phyloP scores from a whole-genome alignment of 176 grass and related monocot species.

The Eragrostis nindensis region DNA sequence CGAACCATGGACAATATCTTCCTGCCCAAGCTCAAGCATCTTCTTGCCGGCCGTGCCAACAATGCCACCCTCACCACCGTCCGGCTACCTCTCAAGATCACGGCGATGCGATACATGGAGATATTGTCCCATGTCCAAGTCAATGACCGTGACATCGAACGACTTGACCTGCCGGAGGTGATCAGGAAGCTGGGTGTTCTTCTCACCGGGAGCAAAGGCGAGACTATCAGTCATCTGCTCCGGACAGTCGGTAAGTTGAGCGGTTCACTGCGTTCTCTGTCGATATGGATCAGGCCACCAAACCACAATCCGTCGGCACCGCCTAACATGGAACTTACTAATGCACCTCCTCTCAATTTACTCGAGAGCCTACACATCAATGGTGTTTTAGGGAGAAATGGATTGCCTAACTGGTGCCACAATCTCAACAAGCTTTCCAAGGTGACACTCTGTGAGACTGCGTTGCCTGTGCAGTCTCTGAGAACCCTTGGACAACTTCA shows the following conservation, averaged over 20 bases:
- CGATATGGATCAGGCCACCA: not conserved
- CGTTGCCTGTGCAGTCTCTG: not conserved
- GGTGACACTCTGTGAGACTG: not conserved
- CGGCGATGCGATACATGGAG: not conserved
- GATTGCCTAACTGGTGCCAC: too few species aligned
- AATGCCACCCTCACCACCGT: not conserved
- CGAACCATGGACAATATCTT: not conserved
- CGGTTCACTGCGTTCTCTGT: not conserved
- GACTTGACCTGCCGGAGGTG: too few species aligned
- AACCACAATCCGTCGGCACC: not conserved
- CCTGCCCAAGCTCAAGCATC: constrained; percentile 1
- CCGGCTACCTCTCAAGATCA: not conserved
- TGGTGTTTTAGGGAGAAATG: not conserved
- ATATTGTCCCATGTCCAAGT: not conserved
- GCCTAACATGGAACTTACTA: too few species aligned
- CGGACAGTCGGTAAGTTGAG: not conserved
- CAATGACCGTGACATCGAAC: too few species aligned
- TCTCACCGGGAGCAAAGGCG: not conserved
- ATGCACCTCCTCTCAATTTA: not conserved
- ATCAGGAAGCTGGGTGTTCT: not conserved
- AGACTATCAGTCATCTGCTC: not conserved
- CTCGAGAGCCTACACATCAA: not conserved
- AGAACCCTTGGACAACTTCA: not conserved
- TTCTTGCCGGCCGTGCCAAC: not conserved
- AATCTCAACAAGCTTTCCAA: not conserved